phyloP scores from a whole-genome alignment of 2,329 filamentous ascomycete genomes.

The Neonectria coccinea region DNA sequence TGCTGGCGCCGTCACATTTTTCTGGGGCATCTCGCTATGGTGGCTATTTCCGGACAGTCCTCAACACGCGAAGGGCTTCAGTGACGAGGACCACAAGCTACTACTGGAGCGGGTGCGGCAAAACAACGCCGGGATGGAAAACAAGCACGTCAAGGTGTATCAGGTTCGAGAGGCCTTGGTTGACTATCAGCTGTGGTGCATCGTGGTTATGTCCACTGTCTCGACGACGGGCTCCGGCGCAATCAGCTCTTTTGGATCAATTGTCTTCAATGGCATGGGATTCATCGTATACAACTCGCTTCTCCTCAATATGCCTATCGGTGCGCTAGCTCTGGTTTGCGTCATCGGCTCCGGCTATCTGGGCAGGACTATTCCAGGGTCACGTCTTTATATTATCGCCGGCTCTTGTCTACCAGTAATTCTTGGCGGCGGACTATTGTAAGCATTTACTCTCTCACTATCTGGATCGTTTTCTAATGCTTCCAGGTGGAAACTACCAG shows the following conservation, averaged over 20 bases:
- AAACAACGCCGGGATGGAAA: conserved; percentile 60
- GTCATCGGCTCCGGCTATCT: conserved; percentile 48
- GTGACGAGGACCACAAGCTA: conserved; percentile 48
- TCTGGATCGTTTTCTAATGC: not conserved
- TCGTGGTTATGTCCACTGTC: conserved; percentile 46
- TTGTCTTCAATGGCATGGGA: conserved; percentile 51
- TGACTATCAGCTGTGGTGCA: conserved; percentile 62
- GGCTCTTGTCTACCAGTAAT: conserved; percentile 45
- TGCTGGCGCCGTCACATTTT: conserved; percentile 59
- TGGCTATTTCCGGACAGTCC: conserved; percentile 61
- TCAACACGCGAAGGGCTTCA: conserved; percentile 48
- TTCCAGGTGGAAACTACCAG: conserved; percentile 41
- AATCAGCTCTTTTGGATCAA: conserved; percentile 47
- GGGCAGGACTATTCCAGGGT: conserved; percentile 38
- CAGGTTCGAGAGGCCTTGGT: conserved; percentile 62
- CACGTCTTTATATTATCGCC: conserved; percentile 46
- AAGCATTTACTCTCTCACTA: conserved; percentile 14
- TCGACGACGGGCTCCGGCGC: conserved; percentile 48
- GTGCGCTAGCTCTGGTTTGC: conserved; percentile 46
- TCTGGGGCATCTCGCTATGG: conserved; percentile 59
- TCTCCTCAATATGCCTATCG: conserved; percentile 50
- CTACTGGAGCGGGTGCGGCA: conserved; percentile 72
- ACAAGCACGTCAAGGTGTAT: conserved; percentile 58
- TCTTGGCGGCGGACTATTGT: conserved; percentile 46
- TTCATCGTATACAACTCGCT: conserved; percentile 50